These are phyloP conservation scores for Clarireedia sp. DNA, from an alignment of 2,329 filamentous ascomycete genomes.

Conservation along the genomic window DNA sequence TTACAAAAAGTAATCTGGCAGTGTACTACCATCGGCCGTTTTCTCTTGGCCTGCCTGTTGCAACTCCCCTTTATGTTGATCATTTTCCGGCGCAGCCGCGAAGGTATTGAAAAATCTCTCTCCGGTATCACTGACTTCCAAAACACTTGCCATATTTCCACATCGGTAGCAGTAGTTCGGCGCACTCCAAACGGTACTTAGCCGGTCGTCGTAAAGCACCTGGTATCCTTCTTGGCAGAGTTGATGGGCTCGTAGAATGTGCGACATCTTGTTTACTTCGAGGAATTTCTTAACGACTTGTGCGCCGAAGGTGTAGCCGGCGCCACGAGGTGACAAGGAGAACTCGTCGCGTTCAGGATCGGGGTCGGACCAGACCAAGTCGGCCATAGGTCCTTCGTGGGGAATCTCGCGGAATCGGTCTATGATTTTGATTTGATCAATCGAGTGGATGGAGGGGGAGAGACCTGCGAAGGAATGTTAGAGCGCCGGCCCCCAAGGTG, in stretches of 20 bases:
- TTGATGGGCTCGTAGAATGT: slow-evolving; percentile 96
- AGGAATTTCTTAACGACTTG: slow-evolving; percentile 98
- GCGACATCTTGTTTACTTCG: slow-evolving; percentile 93
- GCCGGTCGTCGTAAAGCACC: slow-evolving; percentile 85
- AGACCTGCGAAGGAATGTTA: slow-evolving; percentile 45
- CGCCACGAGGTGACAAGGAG: slow-evolving; percentile 83
- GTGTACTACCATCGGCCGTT: slow-evolving; percentile 48
- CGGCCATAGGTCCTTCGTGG: slow-evolving; percentile 98
- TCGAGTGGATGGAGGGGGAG: slow-evolving; percentile 88
- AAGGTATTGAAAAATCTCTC: slow-evolving; percentile 98
- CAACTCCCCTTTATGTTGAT: slow-evolving; percentile 79
- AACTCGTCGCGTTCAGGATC: slow-evolving; percentile 98
- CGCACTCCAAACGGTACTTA: slow-evolving; percentile 97
- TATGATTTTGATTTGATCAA: slow-evolving; percentile 99
- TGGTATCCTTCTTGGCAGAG: slow-evolving; percentile 97
- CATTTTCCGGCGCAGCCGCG: slow-evolving; percentile 92
- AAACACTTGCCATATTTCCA: slow-evolving; percentile 92
- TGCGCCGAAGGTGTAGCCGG: slow-evolving; percentile 94
- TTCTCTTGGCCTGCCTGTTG: slow-evolving; percentile 72
- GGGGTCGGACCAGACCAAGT: slow-evolving; percentile 96
- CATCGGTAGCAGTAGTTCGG: slow-evolving; percentile 81
- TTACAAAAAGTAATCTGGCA: slow-evolving; percentile 60
- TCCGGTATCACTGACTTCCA: slow-evolving; percentile 89
- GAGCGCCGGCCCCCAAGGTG: background rate
- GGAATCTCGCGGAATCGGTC: slow-evolving; percentile 98